Percentiles rank a stretch among this genome's conserved stretches.
Evolutionary conservation across 305 asterid genomes (phyloP).

Genomic region (Solanum hybrid): DNA sequence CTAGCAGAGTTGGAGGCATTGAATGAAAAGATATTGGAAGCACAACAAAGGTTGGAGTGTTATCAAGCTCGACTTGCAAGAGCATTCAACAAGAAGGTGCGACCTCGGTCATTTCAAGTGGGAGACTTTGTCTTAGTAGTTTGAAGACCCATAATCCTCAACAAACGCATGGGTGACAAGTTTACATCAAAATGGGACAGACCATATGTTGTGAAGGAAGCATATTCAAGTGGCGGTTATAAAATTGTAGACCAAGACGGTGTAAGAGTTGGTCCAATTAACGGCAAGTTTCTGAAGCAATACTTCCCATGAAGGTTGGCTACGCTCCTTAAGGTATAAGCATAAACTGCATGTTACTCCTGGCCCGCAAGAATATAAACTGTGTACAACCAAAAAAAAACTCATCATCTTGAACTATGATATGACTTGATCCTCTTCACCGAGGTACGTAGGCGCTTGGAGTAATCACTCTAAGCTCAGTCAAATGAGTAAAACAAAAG

Average conservation of each 20-base stretch:
- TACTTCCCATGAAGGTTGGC: not conserved
- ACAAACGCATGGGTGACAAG: not conserved
- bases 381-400: not conserved
- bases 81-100: not conserved
- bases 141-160: not conserved
- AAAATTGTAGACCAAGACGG: not conserved
- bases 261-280: not conserved
- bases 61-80: not conserved
- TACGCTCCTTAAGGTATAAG: not conserved
- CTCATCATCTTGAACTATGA: not conserved
- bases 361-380: not conserved
- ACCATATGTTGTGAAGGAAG: not conserved
- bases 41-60: not conserved
- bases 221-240: not conserved
- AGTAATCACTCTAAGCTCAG: not conserved
- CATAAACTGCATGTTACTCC: not conserved
- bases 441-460: not conserved
- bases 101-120: not conserved
- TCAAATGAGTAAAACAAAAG: not conserved
- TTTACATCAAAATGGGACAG: not conserved
- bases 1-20: not conserved
- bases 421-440: not conserved
- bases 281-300: not conserved
- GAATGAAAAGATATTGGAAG: not conserved
- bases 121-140: not conserved